phyloP scores from a whole-genome alignment of 176 grass and related monocot genomes.

The Tillandsia leiboldiana region DNA sequence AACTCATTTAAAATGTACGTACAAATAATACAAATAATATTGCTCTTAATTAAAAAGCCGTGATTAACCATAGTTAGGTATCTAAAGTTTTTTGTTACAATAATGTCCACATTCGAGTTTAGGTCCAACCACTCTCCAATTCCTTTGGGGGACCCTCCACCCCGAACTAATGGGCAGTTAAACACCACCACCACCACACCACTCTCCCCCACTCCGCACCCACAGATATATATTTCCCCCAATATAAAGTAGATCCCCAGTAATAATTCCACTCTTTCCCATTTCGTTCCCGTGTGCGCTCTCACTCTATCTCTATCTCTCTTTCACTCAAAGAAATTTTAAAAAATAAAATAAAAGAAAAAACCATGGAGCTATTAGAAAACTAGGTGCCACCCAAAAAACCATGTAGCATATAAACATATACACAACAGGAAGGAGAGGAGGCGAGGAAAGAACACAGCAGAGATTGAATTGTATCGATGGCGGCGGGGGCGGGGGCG shows the following conservation, averaged over 20 bases:
- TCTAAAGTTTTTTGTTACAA: too few species aligned
- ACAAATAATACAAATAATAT: too few species aligned
- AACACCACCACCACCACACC: background rate
- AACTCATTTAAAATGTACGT: too few species aligned
- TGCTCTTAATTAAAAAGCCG: too few species aligned
- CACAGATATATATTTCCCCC: background rate
- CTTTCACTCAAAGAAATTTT: background rate
- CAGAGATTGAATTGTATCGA: background rate
- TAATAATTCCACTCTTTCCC: conserved; percentile 11
- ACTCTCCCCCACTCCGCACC: background rate
- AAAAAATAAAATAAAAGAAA: background rate
- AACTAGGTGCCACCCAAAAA: conserved; percentile 20
- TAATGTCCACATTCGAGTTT: too few species aligned
- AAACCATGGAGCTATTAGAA: background rate
- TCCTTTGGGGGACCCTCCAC: background rate
- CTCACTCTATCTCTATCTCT: background rate
- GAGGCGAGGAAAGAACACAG: background rate
- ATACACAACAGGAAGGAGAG: too few species aligned
- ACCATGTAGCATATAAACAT: background rate
- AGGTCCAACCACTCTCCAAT: too few species aligned
- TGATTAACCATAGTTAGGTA: too few species aligned
- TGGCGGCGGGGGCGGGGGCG: conserved; percentile 27
- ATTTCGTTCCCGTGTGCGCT: conserved; percentile 42
- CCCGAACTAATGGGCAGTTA: too few species aligned
- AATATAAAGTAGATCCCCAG: background rate